Base-by-base conservation (phyloP, 2,329 filamentous ascomycete genomes). In the Hypoxylon sp. region DNA sequence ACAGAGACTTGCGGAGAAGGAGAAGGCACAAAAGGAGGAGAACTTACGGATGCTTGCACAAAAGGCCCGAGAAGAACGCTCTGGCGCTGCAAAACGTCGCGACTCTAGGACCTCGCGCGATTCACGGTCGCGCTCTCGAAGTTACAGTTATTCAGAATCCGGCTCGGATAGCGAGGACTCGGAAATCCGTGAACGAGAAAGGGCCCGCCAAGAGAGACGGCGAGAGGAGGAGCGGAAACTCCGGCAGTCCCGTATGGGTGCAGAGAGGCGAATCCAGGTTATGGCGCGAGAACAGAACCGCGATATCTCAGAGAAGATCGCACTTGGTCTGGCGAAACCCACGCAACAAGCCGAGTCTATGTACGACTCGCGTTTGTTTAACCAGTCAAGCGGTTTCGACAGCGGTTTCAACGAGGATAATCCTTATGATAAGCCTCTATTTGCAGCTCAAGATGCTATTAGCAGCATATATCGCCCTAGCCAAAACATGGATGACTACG, bases 331-430 rank as follows among this genome's bases (percentile, higher is more conserved):
- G 53, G 96, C 96, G 5, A 99, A 98, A 80, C 96, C 96, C 2
- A 98, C 96, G 3, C 92, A 96, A 78, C 92, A 91, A 55, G 91
- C 91, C 61, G 96, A 99, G 80, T 91, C 92, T 24, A 98, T 98
- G 96, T 99, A 97, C 83, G 96, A 99, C 82, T 97, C 94, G 1
- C 87, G 96, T 44, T 83, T 99, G 31, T 99, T 99, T 82, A 98
- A 98, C 81, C 94, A 97, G 81, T 92, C 90, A 5, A 94, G 92
- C 74, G 96, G 96, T 0, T 97, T 99, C 78, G 91, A 94, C 73
- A 88, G 90, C 57, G 96, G 95, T 0, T 94, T 98, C 86, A 99
- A 99, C 80, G 96, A 99, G 80, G 96, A 99, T 80, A 96, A 99
- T 77, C 90, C 91, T 0, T 99, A 98, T 82, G 96, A 98, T 80